Evolutionary conservation across 140 eudicot genomes (phyloP).

Genomic region (Bidens hawaiensis): DNA sequence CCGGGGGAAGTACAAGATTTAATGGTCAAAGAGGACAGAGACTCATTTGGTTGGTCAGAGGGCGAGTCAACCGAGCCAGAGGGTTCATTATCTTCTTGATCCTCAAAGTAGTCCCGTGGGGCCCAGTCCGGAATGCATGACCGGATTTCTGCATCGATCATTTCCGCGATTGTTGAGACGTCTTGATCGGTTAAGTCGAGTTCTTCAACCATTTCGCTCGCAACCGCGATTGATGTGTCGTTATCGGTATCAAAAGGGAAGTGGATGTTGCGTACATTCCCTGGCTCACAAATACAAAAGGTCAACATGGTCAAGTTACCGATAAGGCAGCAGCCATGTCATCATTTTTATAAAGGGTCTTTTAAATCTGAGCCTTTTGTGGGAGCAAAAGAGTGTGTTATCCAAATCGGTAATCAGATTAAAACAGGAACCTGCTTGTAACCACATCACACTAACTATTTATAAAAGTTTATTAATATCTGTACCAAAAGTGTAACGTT

Average conservation of each 20-base stretch:
- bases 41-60: slow-evolving; percentile 40
- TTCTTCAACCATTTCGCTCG: slow-evolving; percentile 99
- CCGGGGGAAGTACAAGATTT: slow-evolving; percentile 34
- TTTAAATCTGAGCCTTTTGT: background rate
- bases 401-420: too few species aligned
- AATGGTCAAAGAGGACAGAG: slow-evolving; percentile 34
- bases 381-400: background rate
- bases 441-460: background rate
- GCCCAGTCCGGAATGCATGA: slow-evolving; percentile 92
- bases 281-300: slow-evolving; percentile 35
- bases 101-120: slow-evolving; percentile 44
- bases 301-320: background rate
- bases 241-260: slow-evolving; percentile 87
- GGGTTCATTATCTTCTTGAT: slow-evolving; percentile 37
- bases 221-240: slow-evolving; percentile 93
- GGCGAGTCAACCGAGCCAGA: slow-evolving; percentile 27
- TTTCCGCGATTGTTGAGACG: slow-evolving; percentile 72
- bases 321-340: background rate
- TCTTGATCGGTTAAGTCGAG: slow-evolving; percentile 88
- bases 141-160: slow-evolving; percentile 86
- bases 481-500: background rate
- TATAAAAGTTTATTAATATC: background rate
- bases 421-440: too few species aligned
- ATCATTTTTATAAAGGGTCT: background rate
- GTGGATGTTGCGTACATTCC: slow-evolving; percentile 85